Evolutionary conservation across 192 early-diverging fungal genomes (phyloP).

Genomic region (Chytriomyces sp.): DNA sequence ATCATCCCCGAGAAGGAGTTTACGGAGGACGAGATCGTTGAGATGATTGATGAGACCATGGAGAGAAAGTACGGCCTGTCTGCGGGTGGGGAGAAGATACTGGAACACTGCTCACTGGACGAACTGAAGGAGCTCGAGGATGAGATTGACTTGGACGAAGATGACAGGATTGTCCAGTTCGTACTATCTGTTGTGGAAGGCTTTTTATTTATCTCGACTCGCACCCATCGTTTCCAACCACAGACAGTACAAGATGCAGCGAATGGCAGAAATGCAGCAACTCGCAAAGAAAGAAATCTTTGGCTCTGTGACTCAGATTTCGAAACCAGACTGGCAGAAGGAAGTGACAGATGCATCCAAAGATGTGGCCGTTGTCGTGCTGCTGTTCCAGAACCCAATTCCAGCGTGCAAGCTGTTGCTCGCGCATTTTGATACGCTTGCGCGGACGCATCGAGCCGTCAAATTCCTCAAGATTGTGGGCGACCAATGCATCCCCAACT

Average conservation of each 20-base stretch:
- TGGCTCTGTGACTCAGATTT: constrained; percentile 84
- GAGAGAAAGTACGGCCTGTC: constrained; percentile 55
- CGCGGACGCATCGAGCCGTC: constrained; percentile 76
- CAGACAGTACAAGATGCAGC: constrained; percentile 65
- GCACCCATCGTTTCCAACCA: background rate
- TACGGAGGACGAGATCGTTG: constrained; percentile 76
- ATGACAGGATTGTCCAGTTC: constrained; percentile 78
- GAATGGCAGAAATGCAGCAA: constrained; percentile 85
- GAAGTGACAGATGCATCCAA: constrained; percentile 92
- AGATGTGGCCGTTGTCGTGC: constrained; percentile 69
- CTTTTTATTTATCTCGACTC: constrained; percentile 16
- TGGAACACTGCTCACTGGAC: constrained; percentile 63
- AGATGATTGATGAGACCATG: constrained; percentile 75
- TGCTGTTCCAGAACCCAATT: constrained; percentile 74
- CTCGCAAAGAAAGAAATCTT: constrained; percentile 75
- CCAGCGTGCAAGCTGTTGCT: constrained; percentile 87
- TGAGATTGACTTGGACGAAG: constrained; percentile 65
- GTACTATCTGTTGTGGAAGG: constrained; percentile 29
- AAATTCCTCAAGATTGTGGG: constrained; percentile 95
- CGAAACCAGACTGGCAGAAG: constrained; percentile 87
- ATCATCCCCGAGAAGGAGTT: constrained; percentile 84
- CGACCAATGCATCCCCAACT: constrained; percentile 93
- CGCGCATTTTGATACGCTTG: constrained; percentile 72
- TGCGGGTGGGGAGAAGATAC: constrained; percentile 51
- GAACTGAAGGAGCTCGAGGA: constrained; percentile 90